Conservation (phyloP, 257 asterid genomes). For the Solanum dulcamara region DNA sequence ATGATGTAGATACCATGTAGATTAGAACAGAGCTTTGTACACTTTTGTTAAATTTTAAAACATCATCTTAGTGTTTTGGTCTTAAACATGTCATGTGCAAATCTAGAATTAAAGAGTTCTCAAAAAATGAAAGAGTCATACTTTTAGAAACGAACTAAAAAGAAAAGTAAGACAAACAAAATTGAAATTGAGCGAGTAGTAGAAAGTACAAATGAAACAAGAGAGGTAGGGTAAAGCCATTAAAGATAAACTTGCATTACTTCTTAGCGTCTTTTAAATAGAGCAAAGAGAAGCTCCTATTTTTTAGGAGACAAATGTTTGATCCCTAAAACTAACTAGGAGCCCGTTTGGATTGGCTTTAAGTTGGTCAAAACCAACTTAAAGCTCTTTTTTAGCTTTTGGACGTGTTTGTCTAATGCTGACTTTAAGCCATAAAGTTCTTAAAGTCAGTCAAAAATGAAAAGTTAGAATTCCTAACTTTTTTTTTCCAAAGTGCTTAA, state of each 20-base stretch:
- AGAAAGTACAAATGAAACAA: not conserved
- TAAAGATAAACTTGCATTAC: not conserved
- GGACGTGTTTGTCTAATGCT: too few species aligned
- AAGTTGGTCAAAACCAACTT: too few species aligned
- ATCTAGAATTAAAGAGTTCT: not conserved
- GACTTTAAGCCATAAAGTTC: too few species aligned
- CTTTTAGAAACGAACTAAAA: not conserved
- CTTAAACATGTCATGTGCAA: too few species aligned
- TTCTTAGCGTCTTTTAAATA: not conserved
- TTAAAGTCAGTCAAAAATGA: too few species aligned
- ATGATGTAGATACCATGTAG: not conserved
- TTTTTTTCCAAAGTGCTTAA: too few species aligned
- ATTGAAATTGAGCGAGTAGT: not conserved
- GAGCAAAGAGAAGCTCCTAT: not conserved
- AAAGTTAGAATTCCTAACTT: too few species aligned
- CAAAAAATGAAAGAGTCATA: not conserved
- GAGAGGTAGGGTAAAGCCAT: not conserved
- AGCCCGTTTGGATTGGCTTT: too few species aligned
- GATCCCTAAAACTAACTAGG: not conserved
- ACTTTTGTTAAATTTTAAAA: not conserved
- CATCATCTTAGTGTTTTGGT: not conserved
- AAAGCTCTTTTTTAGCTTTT: too few species aligned
- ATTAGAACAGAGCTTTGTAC: not conserved
- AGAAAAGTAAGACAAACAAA: not conserved
- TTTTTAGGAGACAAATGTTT: not conserved